Percentiles rank a stretch among this genome's conserved stretches.
Evolutionary conservation across 495 filamentous ascomycete genomes (phyloP).

Genomic region (Aspergillus nanangensis): DNA sequence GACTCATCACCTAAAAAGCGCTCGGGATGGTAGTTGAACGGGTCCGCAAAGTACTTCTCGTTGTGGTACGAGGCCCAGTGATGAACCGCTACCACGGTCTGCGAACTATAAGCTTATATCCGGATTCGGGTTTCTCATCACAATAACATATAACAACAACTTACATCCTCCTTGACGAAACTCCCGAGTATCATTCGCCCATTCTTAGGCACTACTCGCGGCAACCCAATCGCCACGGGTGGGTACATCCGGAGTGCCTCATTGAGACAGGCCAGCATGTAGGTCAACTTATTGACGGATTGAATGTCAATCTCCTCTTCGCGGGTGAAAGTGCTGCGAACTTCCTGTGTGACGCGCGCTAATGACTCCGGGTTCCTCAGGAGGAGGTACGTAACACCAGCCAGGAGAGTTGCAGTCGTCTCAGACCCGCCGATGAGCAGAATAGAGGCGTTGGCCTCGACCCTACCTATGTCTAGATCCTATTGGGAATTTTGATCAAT

Average conservation of each 20-base stretch:
- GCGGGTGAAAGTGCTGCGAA: constrained; percentile 43
- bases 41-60: constrained; percentile 39
- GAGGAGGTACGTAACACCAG: constrained; percentile 49
- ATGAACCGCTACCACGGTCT: constrained; percentile 47
- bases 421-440: constrained; percentile 54
- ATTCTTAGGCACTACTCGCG: constrained; percentile 38
- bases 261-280: constrained; percentile 51
- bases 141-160: too few species aligned
- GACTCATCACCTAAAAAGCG: constrained; percentile 35
- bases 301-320: constrained; percentile 52
- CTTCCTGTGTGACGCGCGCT: constrained; percentile 38
- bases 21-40: constrained; percentile 46
- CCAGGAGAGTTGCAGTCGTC: constrained; percentile 56
- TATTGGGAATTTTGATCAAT: too few species aligned
- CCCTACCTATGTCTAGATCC: constrained; percentile 32
- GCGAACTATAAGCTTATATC: constrained; percentile 2
- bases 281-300: constrained; percentile 43
- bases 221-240: constrained; percentile 44
- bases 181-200: constrained; percentile 44
- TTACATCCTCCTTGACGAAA: constrained; percentile 32
- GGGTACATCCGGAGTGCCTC: constrained; percentile 58
- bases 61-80: constrained; percentile 45
- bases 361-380: constrained; percentile 34
- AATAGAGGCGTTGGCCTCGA: constrained; percentile 34
- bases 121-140: not conserved